Base-by-base conservation (phyloP, 2,329 filamentous ascomycete genomes). In the Pseudogymnoascus sp. region DNA sequence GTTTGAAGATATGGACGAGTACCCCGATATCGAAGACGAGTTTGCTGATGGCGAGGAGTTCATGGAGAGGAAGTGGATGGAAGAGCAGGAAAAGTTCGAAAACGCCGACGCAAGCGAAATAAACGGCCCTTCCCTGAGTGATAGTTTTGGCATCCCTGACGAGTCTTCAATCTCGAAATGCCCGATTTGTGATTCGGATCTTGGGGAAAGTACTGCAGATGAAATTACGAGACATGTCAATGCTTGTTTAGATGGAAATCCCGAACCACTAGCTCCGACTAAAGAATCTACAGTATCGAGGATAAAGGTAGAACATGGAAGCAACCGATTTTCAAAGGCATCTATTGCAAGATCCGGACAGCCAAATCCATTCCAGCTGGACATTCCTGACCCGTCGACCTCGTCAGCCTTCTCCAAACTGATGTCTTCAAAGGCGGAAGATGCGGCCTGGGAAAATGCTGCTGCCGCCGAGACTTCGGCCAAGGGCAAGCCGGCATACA, bases 351-450 rank as follows among this genome's bases (percentile, higher is more conserved):
- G 88, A 66, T 90, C 92, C 1, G 91, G 88, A 0, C 93, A 97
- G 73, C 80, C 84, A 5, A 95, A 90, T 69, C 93, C 93, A 0
- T 90, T 96, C 67, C 79, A 81, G 5, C 71, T 88, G 2, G 81
- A 78, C 64, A 18, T 16, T 5, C 33, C 58, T 5, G 64, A 74
- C 65, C 52, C 72, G 62, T 31, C 72, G 62, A 67, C 71, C 61
- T 65, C 77, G 61, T 65, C 77, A 43, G 95, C 93, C 0, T 99
- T 99, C 71, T 88, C 89, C 2, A 95, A 90, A 71, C 81, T 99
- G 63, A 99, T 99, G 95, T 90, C 92, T 5, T 87, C 86, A 5
- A 92, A 96, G 70, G 90, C 89, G 4, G 95, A 99, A 77, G 89
- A 96, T 72, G 82, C 86, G 1, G 95, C 95, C 0, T 99, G 95